Base-by-base conservation (phyloP, 2,329 filamentous ascomycete species). In the Aureobasidium sp. region DNA sequence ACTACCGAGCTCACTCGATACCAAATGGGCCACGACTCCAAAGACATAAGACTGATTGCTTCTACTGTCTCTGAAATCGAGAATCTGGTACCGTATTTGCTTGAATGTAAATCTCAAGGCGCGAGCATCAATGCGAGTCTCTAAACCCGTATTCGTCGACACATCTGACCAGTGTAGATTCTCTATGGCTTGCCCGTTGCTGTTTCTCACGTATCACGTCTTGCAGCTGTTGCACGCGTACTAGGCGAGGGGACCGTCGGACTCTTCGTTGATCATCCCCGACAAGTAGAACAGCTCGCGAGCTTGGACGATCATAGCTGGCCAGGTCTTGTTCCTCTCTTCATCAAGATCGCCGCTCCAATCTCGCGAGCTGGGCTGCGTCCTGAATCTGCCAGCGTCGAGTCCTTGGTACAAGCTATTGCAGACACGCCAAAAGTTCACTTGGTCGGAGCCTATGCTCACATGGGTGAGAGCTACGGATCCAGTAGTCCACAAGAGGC, bases 1-100 rank as follows among this genome's bases (percentile, higher is more conserved):
- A 91, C 88, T 0, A 76, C 78, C 6, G 83, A 91, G 71, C 73
- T 90, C 55, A 82, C 87, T 2, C 78, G 79, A 58, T 74, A 91
- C 27, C 88, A 92, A 80, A 84, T 91, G n/a, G 87, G 88, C 9
- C 73, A 80, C 31, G 70, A 79, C 61, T 68, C 75, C 49, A 70
- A 75, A 56, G 80, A 82, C 5, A 75, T 80, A 22, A 85, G 87
- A 41, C 77, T 93, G 59, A 80, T 92, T 37, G 85, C 87, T 1
- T 92, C 88, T 0, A 94, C 90, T 0, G 67, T 92, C n/a, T 76
- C 83, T 2, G 90, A 93, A 73, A 85, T 86, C 1, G 89, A 93
- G 71, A 81, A 83, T 56, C 75, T 92, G 6, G 64, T 84, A 8
- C 84, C 83, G 0, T 79, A 86, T 44, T 74, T 92, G 1, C 72